phyloP scores from a whole-genome alignment of 805 yeast species.

The Schwanniomyces sp. region DNA sequence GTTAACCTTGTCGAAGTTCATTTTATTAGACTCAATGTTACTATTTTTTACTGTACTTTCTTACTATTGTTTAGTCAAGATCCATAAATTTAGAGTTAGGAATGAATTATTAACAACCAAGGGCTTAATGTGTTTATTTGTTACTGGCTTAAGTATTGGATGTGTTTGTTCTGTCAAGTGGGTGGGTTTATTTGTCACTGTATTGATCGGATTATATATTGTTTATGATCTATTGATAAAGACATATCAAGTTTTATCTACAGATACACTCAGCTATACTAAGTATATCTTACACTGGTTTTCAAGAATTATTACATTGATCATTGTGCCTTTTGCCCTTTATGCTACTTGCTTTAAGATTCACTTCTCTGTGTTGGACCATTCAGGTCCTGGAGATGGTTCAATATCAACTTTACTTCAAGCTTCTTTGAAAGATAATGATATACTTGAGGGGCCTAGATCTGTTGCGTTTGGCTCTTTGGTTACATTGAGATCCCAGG shows the following conservation, averaged over 20 bases:
- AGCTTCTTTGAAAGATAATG: constrained; percentile 72
- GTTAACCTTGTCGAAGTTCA: constrained; percentile 83
- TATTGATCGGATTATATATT: constrained; percentile 58
- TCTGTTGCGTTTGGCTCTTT: constrained; percentile 62
- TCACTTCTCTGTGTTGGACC: constrained; percentile 73
- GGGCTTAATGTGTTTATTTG: constrained; percentile 56
- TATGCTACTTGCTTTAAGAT: constrained; percentile 74
- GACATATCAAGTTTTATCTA: constrained; percentile 31
- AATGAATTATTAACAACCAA: constrained; percentile 33
- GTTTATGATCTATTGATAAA: constrained; percentile 52
- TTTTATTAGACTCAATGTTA: constrained; percentile 87
- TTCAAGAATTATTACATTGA: constrained; percentile 62
- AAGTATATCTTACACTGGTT: constrained; percentile 66
- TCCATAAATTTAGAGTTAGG: constrained; percentile 46
- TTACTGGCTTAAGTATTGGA: constrained; percentile 71
- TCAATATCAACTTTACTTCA: constrained; percentile 89
- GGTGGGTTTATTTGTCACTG: constrained; percentile 77
- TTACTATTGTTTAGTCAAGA: constrained; percentile 38
- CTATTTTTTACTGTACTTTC: constrained; percentile 73
- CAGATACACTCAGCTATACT: constrained; percentile 9
- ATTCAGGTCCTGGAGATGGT: constrained; percentile 91
- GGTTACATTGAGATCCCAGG: constrained; percentile 68
- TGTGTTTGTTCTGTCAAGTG: constrained; percentile 84
- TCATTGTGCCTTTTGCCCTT: constrained; percentile 67
- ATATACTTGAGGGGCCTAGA: constrained; percentile 65